Conservation (phyloP, 805 yeast genomes). For the Metschnikowia proteae region DNA sequence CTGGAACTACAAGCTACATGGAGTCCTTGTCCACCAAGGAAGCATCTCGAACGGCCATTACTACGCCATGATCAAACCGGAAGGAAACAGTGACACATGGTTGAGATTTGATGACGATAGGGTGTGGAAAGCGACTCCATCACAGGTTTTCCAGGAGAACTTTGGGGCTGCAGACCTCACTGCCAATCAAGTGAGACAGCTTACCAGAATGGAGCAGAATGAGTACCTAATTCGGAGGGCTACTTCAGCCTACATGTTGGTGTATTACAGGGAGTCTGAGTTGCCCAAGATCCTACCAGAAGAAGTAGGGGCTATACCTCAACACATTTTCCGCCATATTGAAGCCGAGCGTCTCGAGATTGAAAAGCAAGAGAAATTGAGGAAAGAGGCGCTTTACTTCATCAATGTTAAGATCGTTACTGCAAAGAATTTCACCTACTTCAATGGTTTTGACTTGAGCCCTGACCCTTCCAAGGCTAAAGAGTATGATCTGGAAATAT, state of each 20-base stretch:
- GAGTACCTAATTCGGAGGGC: conserved; percentile 67
- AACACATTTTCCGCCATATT: conserved; percentile 63
- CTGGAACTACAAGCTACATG: conserved; percentile 82
- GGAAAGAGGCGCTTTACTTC: conserved; percentile 55
- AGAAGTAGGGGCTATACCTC: conserved; percentile 46
- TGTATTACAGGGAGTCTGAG: conserved; percentile 70
- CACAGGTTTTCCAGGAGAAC: conserved; percentile 87
- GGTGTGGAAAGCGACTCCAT: conserved; percentile 80
- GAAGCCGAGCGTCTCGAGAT: conserved; percentile 58
- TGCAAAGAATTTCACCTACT: conserved; percentile 49
- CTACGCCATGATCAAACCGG: conserved; percentile 83
- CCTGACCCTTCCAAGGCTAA: conserved; percentile 51
- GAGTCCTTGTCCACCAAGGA: conserved; percentile 94
- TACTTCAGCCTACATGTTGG: conserved; percentile 96
- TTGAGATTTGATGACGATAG: conserved; percentile 92
- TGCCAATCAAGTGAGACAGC: conserved; percentile 43
- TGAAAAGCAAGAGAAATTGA: conserved; percentile 52
- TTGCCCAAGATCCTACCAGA: conserved; percentile 57
- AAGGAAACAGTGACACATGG: conserved; percentile 62
- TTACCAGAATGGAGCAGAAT: conserved; percentile 59
- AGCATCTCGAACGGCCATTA: conserved; percentile 96
- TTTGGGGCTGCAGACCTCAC: conserved; percentile 73
- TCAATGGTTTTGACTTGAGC: conserved; percentile 73
- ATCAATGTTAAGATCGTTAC: conserved; percentile 55
- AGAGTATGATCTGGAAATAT: conserved; percentile 48